Conservation (phyloP, 371 early-diverging fungal species). For the Syncephalastrum monosporum region DNA sequence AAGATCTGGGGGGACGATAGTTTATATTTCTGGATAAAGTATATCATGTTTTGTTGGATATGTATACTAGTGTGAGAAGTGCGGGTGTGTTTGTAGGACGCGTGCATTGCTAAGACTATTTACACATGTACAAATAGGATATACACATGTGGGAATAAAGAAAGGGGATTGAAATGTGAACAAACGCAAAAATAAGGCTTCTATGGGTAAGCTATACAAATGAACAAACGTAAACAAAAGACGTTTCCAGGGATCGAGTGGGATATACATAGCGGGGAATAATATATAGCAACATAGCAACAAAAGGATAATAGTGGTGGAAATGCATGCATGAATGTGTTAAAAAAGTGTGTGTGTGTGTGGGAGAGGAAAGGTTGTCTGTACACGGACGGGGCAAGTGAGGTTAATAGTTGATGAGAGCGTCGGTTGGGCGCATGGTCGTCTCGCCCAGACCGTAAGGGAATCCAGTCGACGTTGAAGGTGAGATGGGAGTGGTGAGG, state of each 20-base stretch:
- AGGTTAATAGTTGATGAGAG: slow-evolving; percentile 20
- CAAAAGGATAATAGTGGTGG: slow-evolving; percentile 1
- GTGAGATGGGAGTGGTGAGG: slow-evolving; percentile 3
- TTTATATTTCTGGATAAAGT: too few species aligned
- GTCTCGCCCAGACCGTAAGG: slow-evolving; percentile 8
- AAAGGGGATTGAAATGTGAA: slow-evolving; percentile 5
- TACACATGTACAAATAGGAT: slow-evolving; percentile 15
- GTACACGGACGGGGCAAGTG: slow-evolving; percentile 6
- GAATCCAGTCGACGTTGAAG: slow-evolving; percentile 9
- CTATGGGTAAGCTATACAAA: slow-evolving; percentile 12
- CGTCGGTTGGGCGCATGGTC: slow-evolving; percentile 23
- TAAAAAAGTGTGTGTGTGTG: slow-evolving; percentile 4
- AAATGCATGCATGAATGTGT: background rate
- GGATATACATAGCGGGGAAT: too few species aligned
- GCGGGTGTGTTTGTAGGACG: too few species aligned
- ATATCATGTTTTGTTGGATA: too few species aligned
- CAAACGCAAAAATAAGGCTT: slow-evolving; percentile 4
- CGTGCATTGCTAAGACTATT: slow-evolving; percentile 11
- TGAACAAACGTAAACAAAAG: slow-evolving; percentile 11
- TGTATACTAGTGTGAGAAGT: too few species aligned
- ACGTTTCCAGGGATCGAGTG: background rate
- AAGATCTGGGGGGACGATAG: too few species aligned
- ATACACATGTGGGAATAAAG: slow-evolving; percentile 12
- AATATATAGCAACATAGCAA: background rate
- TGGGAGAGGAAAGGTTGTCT: slow-evolving; percentile 3